Conservation (phyloP, 176 grass and related monocot genomes). For the Alloteropsis semialata region DNA sequence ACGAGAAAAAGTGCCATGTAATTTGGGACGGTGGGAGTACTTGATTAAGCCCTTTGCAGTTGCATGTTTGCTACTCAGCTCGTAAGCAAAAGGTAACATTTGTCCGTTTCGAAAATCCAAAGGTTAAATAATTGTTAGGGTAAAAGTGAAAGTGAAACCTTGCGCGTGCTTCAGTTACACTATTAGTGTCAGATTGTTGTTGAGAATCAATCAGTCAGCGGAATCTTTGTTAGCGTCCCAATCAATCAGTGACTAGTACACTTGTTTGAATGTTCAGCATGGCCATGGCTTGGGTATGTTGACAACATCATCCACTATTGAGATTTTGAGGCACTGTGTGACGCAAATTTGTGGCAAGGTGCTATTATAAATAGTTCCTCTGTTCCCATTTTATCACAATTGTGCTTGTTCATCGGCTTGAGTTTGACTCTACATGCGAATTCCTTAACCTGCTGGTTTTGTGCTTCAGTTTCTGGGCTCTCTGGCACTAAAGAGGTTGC, state of each 20-base stretch:
- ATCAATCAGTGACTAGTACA: background rate
- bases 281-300: background rate
- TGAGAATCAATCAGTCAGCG: background rate
- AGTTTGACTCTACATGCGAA: background rate
- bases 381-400: background rate
- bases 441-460: background rate
- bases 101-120: background rate
- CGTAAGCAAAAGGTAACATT: background rate
- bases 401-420: background rate
- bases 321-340: background rate
- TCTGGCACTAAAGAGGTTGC: conserved; percentile 86
- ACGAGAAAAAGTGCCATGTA: no score
- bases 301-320: background rate
- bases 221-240: background rate
- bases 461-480: conserved; percentile 74
- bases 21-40: no score
- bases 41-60: background rate
- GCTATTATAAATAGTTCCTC: background rate
- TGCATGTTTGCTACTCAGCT: background rate
- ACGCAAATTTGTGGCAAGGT: background rate
- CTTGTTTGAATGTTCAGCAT: background rate
- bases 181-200: background rate
- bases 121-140: background rate
- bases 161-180: background rate
- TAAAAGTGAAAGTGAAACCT: background rate